These are phyloP conservation scores for Beta macrorhiza DNA, from an alignment of 179 eudicot genomes.

Conservation along the genomic window DNA sequence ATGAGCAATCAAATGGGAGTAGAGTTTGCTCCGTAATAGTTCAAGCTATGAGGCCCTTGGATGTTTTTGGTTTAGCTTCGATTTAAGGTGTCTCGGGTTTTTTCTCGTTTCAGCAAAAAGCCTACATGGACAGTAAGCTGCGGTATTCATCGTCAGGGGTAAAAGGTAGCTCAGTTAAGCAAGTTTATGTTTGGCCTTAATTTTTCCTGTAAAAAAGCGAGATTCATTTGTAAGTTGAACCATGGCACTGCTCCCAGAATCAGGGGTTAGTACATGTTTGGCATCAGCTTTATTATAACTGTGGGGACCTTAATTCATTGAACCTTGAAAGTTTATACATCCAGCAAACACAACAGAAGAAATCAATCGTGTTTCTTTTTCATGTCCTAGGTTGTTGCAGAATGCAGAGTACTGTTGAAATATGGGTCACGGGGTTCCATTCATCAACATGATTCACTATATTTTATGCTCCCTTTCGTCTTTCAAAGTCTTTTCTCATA, in stretches of 20 bases:
- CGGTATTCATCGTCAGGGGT: constrained; percentile 5
- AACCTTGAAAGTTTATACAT: background rate
- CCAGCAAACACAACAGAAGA: background rate
- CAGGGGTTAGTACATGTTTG: constrained; percentile 22
- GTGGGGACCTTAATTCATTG: background rate
- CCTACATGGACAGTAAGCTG: background rate
- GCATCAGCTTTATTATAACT: background rate
- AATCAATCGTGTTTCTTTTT: background rate
- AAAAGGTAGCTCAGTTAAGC: constrained; percentile 18
- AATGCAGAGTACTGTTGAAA: background rate
- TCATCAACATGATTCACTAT: too few relatives aligned
- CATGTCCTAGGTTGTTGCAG: background rate
- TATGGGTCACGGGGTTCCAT: background rate
- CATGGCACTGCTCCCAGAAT: constrained; percentile 25
- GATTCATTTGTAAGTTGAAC: constrained; percentile 30
- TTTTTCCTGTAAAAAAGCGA: constrained; percentile 26
- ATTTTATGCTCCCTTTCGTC: too few relatives aligned
- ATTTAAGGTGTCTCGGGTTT: constrained; percentile 1
- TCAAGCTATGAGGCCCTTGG: constrained; percentile 10
- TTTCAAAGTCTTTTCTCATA: too few relatives aligned
- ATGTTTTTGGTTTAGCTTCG: constrained; percentile 11
- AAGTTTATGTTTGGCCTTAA: constrained; percentile 10
- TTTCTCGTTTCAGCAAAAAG: constrained; percentile 11
- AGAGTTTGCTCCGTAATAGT: background rate
- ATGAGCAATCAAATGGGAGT: constrained; percentile 15